A percentile compares a stretch with the other conserved stretches of the same genome.
Evolutionary conservation across 2,329 filamentous ascomycete genomes (phyloP).

Genomic region (Neofusicoccum parvum): DNA sequence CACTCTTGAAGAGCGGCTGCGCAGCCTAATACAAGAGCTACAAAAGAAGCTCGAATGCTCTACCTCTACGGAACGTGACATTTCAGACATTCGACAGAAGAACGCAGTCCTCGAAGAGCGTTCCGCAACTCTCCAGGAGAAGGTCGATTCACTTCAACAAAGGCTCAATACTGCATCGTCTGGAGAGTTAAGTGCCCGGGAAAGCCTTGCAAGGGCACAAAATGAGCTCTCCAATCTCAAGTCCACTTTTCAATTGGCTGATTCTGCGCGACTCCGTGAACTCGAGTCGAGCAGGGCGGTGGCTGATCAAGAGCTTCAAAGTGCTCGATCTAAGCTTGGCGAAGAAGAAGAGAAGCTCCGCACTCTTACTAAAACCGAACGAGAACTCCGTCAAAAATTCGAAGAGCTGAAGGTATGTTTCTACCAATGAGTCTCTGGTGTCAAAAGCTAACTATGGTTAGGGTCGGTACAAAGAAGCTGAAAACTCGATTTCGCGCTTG

Average conservation of each 20-base stretch:
- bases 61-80: not conserved
- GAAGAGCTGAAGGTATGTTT: not conserved
- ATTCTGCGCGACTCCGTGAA: not conserved
- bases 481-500: not conserved
- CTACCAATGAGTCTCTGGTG: too few species aligned
- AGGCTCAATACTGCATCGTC: not conserved
- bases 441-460: not conserved
- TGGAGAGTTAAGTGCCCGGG: not conserved
- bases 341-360: not conserved
- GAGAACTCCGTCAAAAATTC: not conserved
- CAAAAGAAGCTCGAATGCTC: not conserved
- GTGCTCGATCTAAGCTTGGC: not conserved
- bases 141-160: not conserved
- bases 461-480: not conserved
- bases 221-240: not conserved
- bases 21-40: not conserved
- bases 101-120: slow-evolving; percentile 21
- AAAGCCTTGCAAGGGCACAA: not conserved
- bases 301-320: not conserved
- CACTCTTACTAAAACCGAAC: not conserved
- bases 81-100: not conserved
- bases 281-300: not conserved
- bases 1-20: not conserved
- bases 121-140: not conserved
- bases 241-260: not conserved